A percentile compares a stretch with the other conserved stretches of the same genome.
Evolutionary conservation across 768 basidiomycete genomes (phyloP).

Genomic region (Rickenella mellea): DNA sequence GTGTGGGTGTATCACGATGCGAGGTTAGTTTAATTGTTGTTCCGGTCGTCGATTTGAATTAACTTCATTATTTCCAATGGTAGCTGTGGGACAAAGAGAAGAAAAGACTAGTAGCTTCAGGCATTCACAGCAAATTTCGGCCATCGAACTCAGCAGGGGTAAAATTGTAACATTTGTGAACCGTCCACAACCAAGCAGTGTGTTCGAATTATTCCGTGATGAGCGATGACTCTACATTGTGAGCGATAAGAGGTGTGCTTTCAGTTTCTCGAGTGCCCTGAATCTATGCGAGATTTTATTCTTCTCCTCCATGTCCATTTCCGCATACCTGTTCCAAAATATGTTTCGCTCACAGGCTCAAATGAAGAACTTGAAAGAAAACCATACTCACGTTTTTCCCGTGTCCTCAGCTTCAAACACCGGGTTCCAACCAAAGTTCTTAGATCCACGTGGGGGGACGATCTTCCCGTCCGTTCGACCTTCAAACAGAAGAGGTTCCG

Average conservation of each 20-base stretch:
- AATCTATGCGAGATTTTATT: constrained; percentile 60
- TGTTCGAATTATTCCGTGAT: background rate
- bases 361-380: background rate
- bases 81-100: constrained; percentile 30
- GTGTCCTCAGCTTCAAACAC: constrained; percentile 72
- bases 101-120: constrained; percentile 33
- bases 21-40: constrained; percentile 24
- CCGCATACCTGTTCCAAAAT: constrained; percentile 40
- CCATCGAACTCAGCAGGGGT: background rate
- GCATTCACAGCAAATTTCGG: constrained; percentile 32
- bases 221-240: background rate
- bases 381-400: constrained; percentile 65
- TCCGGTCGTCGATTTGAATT: too few relatives aligned
- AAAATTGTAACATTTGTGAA: background rate
- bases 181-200: background rate
- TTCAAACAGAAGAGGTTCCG: constrained; percentile 76
- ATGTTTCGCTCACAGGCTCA: too few relatives aligned
- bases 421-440: constrained; percentile 86
- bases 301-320: constrained; percentile 57
- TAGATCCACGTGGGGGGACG: constrained; percentile 72
- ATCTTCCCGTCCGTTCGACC: constrained; percentile 86
- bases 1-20: constrained; percentile 31
- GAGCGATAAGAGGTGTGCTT: constrained; percentile 23
- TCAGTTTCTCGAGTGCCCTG: constrained; percentile 51
- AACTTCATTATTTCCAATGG: constrained; percentile 2